phyloP scores from a whole-genome alignment of 148 eudicot species.

The Rheum nobile region DNA sequence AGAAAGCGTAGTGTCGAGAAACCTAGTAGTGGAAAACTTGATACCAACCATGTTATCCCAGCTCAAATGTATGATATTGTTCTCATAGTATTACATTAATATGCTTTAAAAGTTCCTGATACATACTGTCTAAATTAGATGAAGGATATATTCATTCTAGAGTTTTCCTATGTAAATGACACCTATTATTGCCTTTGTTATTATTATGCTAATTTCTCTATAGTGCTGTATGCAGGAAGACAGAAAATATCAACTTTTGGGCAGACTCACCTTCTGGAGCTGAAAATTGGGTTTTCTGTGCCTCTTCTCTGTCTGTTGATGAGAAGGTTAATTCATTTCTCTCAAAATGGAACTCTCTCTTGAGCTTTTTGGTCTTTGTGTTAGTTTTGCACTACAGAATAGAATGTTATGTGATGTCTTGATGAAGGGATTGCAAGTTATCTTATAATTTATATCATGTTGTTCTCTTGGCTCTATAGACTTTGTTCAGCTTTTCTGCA shows the following conservation, averaged over 20 bases:
- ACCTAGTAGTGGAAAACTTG: neutral
- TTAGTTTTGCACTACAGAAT: neutral
- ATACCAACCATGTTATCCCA: conserved; percentile 17
- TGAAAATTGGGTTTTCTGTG: conserved; percentile 64
- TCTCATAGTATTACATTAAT: neutral
- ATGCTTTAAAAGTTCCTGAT: neutral
- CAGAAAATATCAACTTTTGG: conserved; percentile 20
- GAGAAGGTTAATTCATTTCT: conserved; percentile 50
- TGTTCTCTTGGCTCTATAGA: neutral
- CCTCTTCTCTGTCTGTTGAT: conserved; percentile 68
- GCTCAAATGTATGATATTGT: conserved; percentile 29
- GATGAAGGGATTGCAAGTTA: neutral
- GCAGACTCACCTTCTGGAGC: conserved; percentile 23
- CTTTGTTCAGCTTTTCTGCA: neutral
- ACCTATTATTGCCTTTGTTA: neutral
- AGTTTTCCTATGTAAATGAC: too few relatives aligned
- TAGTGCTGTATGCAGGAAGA: neutral
- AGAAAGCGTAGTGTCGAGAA: conserved; percentile 18
- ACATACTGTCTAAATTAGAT: neutral
- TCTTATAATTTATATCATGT: neutral
- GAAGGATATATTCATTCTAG: neutral
- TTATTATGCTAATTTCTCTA: neutral
- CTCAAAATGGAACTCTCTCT: neutral
- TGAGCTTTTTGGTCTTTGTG: neutral
- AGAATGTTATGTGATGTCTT: neutral